These are phyloP conservation scores for Elaeis guineensis DNA, from an alignment of 176 grass and related monocot species.

Conservation along the genomic window DNA sequence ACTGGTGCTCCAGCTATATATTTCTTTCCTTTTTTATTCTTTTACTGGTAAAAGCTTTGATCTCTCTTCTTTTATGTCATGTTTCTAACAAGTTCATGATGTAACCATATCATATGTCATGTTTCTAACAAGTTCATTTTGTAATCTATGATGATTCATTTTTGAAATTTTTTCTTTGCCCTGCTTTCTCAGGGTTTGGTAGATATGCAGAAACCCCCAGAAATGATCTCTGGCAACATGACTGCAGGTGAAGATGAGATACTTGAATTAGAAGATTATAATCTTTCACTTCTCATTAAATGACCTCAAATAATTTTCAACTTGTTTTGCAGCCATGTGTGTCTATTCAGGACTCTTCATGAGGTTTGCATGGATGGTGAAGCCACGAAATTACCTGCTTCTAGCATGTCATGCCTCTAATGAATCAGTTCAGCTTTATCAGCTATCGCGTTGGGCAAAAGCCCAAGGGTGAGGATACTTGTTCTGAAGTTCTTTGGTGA, in stretches of 20 bases:
- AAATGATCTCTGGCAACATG: slow-evolving; percentile 88
- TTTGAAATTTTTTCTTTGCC: too few relatives aligned
- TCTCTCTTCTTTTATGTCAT: background rate
- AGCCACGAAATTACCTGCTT: slow-evolving; percentile 81
- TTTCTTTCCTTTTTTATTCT: too few relatives aligned
- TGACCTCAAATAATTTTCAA: background rate
- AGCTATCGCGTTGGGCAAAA: slow-evolving; percentile 59
- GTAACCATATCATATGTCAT: too few relatives aligned
- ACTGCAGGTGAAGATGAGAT: slow-evolving; percentile 44
- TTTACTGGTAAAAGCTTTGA: too few relatives aligned
- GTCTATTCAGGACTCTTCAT: slow-evolving; percentile 75
- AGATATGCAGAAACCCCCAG: slow-evolving; percentile 65
- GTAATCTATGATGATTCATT: too few relatives aligned
- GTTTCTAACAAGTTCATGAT: background rate
- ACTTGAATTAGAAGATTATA: background rate
- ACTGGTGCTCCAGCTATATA: too few relatives aligned
- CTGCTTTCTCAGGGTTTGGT: slow-evolving; percentile 54
- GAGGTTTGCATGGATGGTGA: slow-evolving; percentile 93
- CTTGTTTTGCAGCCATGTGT: slow-evolving; percentile 60
- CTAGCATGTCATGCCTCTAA: slow-evolving; percentile 76
- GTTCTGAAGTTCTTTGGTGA: background rate
- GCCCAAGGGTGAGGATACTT: slow-evolving; percentile 40
- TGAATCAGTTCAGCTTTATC: slow-evolving; percentile 81
- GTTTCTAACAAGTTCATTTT: background rate
- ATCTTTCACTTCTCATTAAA: background rate